phyloP scores from a whole-genome alignment of 805 yeast species.

The Yarrowia alimentaria region DNA sequence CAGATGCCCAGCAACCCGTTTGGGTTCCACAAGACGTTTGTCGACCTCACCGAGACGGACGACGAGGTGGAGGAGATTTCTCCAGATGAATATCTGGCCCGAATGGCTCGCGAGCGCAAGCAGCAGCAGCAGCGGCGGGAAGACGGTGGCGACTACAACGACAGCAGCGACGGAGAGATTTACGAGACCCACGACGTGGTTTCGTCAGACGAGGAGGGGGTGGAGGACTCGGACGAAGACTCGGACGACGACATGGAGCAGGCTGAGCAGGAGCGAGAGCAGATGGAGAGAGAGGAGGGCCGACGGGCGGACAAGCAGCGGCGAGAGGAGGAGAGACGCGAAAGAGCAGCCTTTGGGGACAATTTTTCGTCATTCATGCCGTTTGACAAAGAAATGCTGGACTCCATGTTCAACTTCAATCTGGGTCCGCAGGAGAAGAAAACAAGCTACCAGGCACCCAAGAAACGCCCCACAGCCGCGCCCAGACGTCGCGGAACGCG shows the following conservation, averaged over 20 bases:
- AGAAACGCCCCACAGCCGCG: neutral
- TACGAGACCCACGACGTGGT: too few species aligned
- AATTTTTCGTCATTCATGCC: neutral
- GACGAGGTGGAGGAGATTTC: constrained; percentile 18
- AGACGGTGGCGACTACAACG: neutral
- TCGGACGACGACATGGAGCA: too few species aligned
- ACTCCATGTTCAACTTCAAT: constrained; percentile 7
- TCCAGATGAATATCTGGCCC: constrained; percentile 16
- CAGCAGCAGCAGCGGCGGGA: constrained; percentile 14
- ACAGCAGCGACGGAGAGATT: too few species aligned
- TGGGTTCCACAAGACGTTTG: constrained; percentile 5
- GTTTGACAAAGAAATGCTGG: constrained; percentile 1
- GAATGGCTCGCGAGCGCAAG: neutral
- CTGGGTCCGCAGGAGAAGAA: neutral
- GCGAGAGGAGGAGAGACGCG: neutral
- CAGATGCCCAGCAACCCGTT: constrained; percentile 4
- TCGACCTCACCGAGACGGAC: constrained; percentile 1
- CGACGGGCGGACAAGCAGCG: too few species aligned
- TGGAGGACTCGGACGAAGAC: too few species aligned
- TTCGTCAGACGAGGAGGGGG: too few species aligned
- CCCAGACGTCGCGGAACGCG: neutral
- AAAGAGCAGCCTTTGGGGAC: neutral
- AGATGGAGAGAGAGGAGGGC: too few species aligned
- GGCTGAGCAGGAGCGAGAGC: too few species aligned
- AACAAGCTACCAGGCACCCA: neutral